These are phyloP conservation scores for Penicillium verhagenii DNA, from an alignment of 495 filamentous ascomycete species.

Conservation along the genomic window DNA sequence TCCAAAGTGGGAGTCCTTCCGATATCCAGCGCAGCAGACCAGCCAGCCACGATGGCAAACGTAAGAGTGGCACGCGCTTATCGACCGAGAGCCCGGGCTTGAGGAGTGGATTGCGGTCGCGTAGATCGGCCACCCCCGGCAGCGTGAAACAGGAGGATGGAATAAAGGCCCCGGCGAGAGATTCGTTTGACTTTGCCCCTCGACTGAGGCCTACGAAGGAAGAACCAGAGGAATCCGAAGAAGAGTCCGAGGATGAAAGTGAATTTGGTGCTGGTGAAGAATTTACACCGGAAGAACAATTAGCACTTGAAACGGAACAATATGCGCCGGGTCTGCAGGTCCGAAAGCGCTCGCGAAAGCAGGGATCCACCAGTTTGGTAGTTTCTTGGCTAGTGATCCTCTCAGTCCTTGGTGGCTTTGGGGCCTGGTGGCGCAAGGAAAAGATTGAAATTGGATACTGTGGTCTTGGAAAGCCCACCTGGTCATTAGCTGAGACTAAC, in stretches of 20 bases:
- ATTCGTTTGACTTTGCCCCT: slow-evolving; percentile 47
- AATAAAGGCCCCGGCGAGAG: slow-evolving; percentile 34
- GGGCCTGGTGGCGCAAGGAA: slow-evolving; percentile 84
- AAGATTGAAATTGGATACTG: slow-evolving; percentile 95
- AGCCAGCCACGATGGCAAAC: slow-evolving; percentile 44
- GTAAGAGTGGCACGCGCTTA: slow-evolving; percentile 46
- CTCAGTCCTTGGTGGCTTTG: slow-evolving; percentile 68
- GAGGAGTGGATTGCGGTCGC: slow-evolving; percentile 37
- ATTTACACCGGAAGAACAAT: slow-evolving; percentile 86
- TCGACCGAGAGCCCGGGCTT: slow-evolving; percentile 33
- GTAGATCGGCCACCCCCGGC: slow-evolving; percentile 34
- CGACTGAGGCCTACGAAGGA: slow-evolving; percentile 24
- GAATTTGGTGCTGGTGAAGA: slow-evolving; percentile 73
- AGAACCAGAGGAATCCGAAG: slow-evolving; percentile 32
- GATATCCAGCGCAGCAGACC: slow-evolving; percentile 29
- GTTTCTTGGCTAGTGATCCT: slow-evolving; percentile 66
- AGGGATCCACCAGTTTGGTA: slow-evolving; percentile 38
- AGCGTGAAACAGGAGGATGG: slow-evolving; percentile 41
- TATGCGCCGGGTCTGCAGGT: slow-evolving; percentile 26
- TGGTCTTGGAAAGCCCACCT: slow-evolving; percentile 70
- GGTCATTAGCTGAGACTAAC: slow-evolving; percentile 49
- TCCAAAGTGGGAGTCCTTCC: slow-evolving; percentile 79
- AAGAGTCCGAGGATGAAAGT: slow-evolving; percentile 41
- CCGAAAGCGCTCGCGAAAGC: slow-evolving; percentile 35
- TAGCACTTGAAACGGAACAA: slow-evolving; percentile 64